These are phyloP conservation scores for Spiromastix sp. DNA, from an alignment of 2,329 filamentous ascomycete genomes.

Conservation along the genomic window DNA sequence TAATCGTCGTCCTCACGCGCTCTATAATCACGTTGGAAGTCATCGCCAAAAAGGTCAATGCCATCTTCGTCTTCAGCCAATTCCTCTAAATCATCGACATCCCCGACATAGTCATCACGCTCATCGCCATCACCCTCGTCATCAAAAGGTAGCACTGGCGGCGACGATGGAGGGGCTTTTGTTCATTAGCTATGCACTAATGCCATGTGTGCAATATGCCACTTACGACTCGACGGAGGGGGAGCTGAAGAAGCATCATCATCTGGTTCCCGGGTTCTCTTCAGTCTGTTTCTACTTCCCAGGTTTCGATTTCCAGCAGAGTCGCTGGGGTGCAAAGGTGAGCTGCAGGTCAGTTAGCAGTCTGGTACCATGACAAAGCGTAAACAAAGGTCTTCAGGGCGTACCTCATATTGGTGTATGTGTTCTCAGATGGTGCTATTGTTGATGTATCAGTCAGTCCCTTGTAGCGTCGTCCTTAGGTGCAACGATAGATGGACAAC, in stretches of 20 bases:
- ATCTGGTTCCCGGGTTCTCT: constrained; percentile 56
- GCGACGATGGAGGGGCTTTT: constrained; percentile 46
- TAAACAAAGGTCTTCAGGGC: constrained; percentile 5
- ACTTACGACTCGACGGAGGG: constrained; percentile 55
- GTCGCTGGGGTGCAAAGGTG: constrained; percentile 70
- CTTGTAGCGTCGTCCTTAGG: neutral
- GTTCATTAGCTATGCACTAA: constrained; percentile 11
- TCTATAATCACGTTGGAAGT: constrained; percentile 54
- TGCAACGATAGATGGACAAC: neutral
- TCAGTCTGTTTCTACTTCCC: constrained; percentile 43
- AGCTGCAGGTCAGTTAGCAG: constrained; percentile 45
- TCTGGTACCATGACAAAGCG: constrained; percentile 6
- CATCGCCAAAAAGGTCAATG: constrained; percentile 59
- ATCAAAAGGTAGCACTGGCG: constrained; percentile 45
- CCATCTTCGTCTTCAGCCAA: constrained; percentile 60
- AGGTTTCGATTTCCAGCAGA: constrained; percentile 72
- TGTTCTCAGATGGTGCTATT: neutral
- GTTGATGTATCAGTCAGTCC: neutral
- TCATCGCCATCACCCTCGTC: constrained; percentile 35
- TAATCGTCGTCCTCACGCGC: constrained; percentile 40
- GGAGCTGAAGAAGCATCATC: constrained; percentile 50
- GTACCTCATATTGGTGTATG: constrained; percentile 23
- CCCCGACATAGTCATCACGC: constrained; percentile 48
- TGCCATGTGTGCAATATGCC: neutral
- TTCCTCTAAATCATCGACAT: constrained; percentile 59